Evolutionary conservation across 2,329 filamentous ascomycete species (phyloP).

Genomic region (Ophiostoma novo-ulmi): DNA sequence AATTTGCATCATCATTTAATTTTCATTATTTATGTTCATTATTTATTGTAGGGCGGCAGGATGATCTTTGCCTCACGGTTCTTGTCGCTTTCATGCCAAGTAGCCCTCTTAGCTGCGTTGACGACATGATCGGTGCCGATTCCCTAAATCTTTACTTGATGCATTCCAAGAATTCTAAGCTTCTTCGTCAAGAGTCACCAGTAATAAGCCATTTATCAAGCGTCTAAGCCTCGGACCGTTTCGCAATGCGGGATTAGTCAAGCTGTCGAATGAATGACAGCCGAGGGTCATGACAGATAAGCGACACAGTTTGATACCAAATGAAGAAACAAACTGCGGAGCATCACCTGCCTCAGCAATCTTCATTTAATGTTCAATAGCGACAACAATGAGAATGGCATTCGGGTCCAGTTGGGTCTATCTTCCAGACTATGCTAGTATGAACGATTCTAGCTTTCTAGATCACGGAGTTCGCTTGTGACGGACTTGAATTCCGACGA

Average conservation of each 20-base stretch:
- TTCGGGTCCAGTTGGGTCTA: background rate
- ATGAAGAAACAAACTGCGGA: background rate
- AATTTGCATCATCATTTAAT: background rate
- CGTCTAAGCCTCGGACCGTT: background rate
- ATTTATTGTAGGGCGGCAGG: background rate
- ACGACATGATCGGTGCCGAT: background rate
- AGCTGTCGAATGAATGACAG: too few species aligned
- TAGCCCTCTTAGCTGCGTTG: constrained; percentile 2
- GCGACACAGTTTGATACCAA: too few species aligned
- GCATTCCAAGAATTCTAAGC: background rate
- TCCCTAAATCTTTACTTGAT: too few species aligned
- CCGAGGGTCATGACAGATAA: too few species aligned
- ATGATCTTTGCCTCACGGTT: background rate
- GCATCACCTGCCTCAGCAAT: background rate
- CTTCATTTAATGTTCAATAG: too few species aligned
- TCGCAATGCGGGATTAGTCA: too few species aligned
- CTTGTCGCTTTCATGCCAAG: background rate
- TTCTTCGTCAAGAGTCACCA: background rate
- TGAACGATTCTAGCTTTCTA: background rate
- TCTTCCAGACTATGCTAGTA: background rate
- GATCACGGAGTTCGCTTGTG: background rate
- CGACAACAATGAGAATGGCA: background rate
- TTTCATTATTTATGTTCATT: background rate
- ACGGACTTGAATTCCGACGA: background rate
- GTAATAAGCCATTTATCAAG: background rate